Base-by-base conservation (phyloP, 2,329 filamentous ascomycete species). In the Cladophialophora carrionii region DNA sequence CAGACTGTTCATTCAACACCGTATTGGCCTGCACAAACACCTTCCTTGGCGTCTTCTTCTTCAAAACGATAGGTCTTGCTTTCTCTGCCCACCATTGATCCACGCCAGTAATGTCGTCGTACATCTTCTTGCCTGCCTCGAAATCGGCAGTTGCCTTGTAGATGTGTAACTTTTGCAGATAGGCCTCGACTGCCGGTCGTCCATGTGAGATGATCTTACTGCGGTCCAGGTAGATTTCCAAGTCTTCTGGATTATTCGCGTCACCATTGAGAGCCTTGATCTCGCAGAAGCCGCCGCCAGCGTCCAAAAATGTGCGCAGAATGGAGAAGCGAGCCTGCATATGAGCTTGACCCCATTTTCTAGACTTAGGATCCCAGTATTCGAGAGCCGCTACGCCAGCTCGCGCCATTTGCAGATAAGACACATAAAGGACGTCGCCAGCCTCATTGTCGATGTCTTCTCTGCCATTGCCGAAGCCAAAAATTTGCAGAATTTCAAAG, bases 1-100 rank as follows among this genome's bases (percentile, higher is more conserved):
- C 91, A 0, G 84, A 86, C 12, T 84, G 79, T 75, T 86, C 84
- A 67, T 89, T 86, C 48, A 95, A 74, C 63, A 88, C 84, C 0
- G 94, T 97, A 77, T 96, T 98, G 65, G 91, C 92, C 81, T 97
- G 93, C 61, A 97, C 92, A 80, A 96, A 97, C 52, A 97, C 80
- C 74, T 86, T 89, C 72, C 88, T 87, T 48, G 73, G 73, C 0
- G 88, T 86, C 71, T 89, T 83, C 57, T 80, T 78, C 68, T 83
- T 78, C 64, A 93, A 73, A 9, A 92, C 87, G 6, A 79, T 75
- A 72, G 73, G 86, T 63, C 94, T 84, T 29, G 97, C 86, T 78
- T 89, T 89, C 69, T 85, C 87, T 62, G 89, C 92, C 85, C 91
- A 97, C 81, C 91, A 97, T 46, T 91, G 88, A 59, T 87, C 90